Base-by-base conservation (phyloP, 164 flowering plant species). In the Annona squamosa region DNA sequence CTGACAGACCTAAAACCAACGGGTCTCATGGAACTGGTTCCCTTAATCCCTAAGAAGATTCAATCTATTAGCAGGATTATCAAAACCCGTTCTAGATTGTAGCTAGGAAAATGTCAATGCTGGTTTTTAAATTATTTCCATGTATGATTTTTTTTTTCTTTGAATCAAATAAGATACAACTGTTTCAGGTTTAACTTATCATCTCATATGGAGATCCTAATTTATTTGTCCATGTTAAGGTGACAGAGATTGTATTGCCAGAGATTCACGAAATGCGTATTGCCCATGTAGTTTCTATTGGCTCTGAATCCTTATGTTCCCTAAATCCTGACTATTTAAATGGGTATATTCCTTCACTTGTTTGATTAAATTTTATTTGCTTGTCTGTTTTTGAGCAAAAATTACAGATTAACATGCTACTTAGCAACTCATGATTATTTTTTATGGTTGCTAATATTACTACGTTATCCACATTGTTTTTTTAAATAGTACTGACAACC, bases 231-330 rank as follows among this genome's bases (percentile, higher is more conserved):
- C 65, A 71, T 65, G 56, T 77, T 68, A 82, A 94, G 99, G 80
- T 81, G 48, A 78, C 79, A 69, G 99, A 95, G 83, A 86, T 95
- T 76, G 86, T 82, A 48, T 81, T 93, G 75, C 99, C 99, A 17
- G 99, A 95, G 85, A 81, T 95, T 70, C 83, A 73, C 43, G 90
- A 91, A 81, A 89, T 95, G 99, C 91, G 89, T 26, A 79, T 82
- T 74, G 90, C 99, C 67, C 98, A 95, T 84, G n/a, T 87, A 78
- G 94, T 93, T 84, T 88, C 97, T 3, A 87, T 93, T 83, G 99
- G 99, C 67, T 86, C 94, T 64, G 98, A 93, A 81, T 2, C 84
- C 46, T 41, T 85, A n/a, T 71, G 79, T 72, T 76, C 87, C 5
- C 47, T 93, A 72, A 89, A 76, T 80, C 97, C 97, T 70, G 78